These are phyloP conservation scores for Phylloporus arenicola DNA, from an alignment of 768 basidiomycete genomes.

Conservation along the genomic window DNA sequence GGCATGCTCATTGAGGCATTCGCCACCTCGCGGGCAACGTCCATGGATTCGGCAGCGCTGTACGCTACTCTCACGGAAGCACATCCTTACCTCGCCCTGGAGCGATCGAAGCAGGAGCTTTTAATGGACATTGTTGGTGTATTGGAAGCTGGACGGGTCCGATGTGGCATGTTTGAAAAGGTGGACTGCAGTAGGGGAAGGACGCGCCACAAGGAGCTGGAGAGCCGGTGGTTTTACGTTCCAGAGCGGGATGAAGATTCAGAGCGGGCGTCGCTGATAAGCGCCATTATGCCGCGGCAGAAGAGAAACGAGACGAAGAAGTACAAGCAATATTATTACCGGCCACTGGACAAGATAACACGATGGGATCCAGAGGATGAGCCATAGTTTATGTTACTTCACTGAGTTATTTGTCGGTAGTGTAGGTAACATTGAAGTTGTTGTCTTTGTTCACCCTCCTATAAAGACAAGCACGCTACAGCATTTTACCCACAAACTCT, in stretches of 20 bases:
- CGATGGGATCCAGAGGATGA: constrained; percentile 73
- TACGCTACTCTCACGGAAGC: constrained; percentile 47
- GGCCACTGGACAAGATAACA: constrained; percentile 64
- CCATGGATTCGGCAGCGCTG: constrained; percentile 50
- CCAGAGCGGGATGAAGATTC: constrained; percentile 65
- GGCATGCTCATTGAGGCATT: constrained; percentile 69
- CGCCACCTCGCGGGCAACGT: constrained; percentile 67
- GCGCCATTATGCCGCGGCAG: constrained; percentile 69
- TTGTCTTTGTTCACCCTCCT: constrained; percentile 15
- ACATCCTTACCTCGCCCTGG: constrained; percentile 46
- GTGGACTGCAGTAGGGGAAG: constrained; percentile 59
- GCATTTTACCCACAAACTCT: not conserved
- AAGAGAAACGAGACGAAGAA: constrained; percentile 77
- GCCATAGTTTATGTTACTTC: constrained; percentile 14
- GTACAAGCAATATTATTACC: constrained; percentile 82
- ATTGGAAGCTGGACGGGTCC: constrained; percentile 39
- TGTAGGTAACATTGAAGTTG: constrained; percentile 14
- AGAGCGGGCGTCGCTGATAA: constrained; percentile 62
- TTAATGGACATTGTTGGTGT: constrained; percentile 44
- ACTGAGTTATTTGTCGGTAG: not conserved
- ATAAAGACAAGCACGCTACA: constrained; percentile 18
- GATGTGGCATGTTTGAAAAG: constrained; percentile 64
- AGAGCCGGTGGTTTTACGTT: constrained; percentile 64
- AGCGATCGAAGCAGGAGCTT: constrained; percentile 40
- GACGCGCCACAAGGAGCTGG: constrained; percentile 46